A percentile compares a stretch with the other conserved stretches of the same genome.
Evolutionary conservation across 495 filamentous ascomycete genomes (phyloP).

Genomic region (Neurospora sp.): DNA sequence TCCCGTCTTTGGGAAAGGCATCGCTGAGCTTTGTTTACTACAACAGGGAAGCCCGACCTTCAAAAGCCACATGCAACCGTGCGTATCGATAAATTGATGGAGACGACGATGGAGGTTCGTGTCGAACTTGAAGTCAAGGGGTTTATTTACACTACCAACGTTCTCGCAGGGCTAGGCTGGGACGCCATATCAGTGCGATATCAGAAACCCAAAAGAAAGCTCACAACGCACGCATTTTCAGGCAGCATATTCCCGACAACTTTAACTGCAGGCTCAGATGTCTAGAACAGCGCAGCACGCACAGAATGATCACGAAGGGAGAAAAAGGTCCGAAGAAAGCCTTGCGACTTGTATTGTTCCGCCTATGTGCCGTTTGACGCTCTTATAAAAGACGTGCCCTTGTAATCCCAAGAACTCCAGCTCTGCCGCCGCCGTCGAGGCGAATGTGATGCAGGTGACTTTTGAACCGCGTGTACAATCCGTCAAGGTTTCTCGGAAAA

Average conservation of each 20-base stretch:
- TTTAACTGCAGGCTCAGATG: background rate
- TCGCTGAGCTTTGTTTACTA: background rate
- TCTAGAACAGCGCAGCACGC: background rate
- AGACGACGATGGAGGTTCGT: background rate
- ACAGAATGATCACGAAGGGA: background rate
- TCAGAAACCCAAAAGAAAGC: background rate
- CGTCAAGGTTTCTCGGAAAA: slow-evolving; percentile 14
- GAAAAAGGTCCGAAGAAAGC: slow-evolving; percentile 15
- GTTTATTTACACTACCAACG: background rate
- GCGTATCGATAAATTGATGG: background rate
- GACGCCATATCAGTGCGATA: background rate
- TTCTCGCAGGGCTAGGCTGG: background rate
- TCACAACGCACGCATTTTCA: background rate
- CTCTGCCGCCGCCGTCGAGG: slow-evolving; percentile 3
- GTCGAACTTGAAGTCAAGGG: background rate
- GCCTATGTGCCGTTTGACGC: slow-evolving; percentile 9
- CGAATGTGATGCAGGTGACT: slow-evolving; percentile 3
- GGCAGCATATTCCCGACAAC: background rate
- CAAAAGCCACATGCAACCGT: background rate
- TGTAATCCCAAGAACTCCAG: slow-evolving; percentile 11
- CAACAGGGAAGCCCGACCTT: background rate
- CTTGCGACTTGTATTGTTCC: slow-evolving; percentile 14
- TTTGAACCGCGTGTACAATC: slow-evolving; percentile 8
- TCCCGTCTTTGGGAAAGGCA: background rate
- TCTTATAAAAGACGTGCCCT: slow-evolving; percentile 3